Conservation (phyloP, 257 asterid species). For the Leonotis leonurus region DNA sequence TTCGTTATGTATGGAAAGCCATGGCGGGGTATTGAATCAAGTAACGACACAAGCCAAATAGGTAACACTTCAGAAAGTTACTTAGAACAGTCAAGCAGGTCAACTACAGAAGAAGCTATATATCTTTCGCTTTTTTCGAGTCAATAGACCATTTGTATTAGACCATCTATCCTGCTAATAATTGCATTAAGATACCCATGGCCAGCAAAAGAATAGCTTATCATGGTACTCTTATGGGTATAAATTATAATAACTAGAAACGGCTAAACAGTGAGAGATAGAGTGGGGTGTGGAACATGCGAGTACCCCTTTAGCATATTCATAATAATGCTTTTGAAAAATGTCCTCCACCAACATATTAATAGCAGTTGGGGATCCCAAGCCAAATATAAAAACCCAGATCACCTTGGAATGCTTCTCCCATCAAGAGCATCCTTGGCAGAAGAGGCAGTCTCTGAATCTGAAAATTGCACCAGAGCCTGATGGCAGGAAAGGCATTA, state of each 20-base stretch:
- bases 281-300: constrained; percentile 58
- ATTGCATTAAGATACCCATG: constrained; percentile 4
- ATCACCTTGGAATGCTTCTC: constrained; percentile 95
- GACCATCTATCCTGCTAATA: constrained; percentile 10
- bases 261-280: constrained; percentile 25
- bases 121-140: not conserved
- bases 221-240: not conserved
- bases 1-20: constrained; percentile 1
- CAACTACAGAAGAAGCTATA: not conserved
- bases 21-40: not conserved
- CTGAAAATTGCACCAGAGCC: constrained; percentile 94
- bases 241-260: constrained; percentile 21
- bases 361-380: constrained; percentile 44
- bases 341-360: constrained; percentile 51
- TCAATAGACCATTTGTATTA: too few species aligned
- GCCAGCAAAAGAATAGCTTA: not conserved
- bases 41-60: not conserved
- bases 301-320: constrained; percentile 50
- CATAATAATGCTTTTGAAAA: constrained; percentile 49
- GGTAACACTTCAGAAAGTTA: not conserved
- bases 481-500: constrained; percentile 15
- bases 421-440: constrained; percentile 95
- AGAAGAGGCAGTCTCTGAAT: constrained; percentile 74
- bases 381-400: constrained; percentile 57
- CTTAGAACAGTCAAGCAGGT: not conserved